phyloP scores from a whole-genome alignment of 495 filamentous ascomycete species.

The Cladorrhinum samala region DNA sequence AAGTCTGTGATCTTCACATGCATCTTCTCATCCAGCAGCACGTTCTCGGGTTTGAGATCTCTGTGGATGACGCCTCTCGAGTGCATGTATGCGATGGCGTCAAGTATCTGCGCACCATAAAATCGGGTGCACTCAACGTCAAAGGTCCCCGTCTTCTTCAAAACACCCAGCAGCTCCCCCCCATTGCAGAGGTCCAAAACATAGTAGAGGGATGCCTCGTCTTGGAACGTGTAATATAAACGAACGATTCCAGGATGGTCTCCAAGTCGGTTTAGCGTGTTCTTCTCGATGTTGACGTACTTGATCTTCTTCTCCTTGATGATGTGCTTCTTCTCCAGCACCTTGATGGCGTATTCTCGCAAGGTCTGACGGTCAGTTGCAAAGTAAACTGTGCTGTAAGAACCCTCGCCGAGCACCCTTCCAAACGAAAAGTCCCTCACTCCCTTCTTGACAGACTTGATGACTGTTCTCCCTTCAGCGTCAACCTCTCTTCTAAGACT shows the following conservation, averaged over 20 bases:
- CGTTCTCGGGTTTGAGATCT: conserved; percentile 96
- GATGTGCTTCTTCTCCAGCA: conserved; percentile 97
- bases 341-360: conserved; percentile 97
- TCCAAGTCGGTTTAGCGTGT: conserved; percentile 91
- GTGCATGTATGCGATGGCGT: conserved; percentile 98
- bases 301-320: conserved; percentile 99
- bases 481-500: conserved; percentile 72
- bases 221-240: conserved; percentile 98
- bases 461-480: conserved; percentile 72
- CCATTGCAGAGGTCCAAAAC: conserved; percentile 91
- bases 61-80: conserved; percentile 91
- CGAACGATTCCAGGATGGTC: conserved; percentile 97
- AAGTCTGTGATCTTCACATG: conserved; percentile 99
- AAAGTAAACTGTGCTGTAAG: conserved; percentile 93
- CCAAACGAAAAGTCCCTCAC: conserved; percentile 97
- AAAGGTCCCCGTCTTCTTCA: conserved; percentile 92
- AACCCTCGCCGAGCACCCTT: conserved; percentile 87
- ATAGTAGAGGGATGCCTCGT: conserved; percentile 92
- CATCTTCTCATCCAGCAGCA: conserved; percentile 90
- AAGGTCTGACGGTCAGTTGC: conserved; percentile 93
- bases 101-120: conserved; percentile 93
- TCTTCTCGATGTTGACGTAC: conserved; percentile 99
- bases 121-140: conserved; percentile 94
- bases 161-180: conserved; percentile 83
- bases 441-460: conserved; percentile 87